Conservation (phyloP, 2,329 filamentous ascomycete species). For the Cordyceps javanica region DNA sequence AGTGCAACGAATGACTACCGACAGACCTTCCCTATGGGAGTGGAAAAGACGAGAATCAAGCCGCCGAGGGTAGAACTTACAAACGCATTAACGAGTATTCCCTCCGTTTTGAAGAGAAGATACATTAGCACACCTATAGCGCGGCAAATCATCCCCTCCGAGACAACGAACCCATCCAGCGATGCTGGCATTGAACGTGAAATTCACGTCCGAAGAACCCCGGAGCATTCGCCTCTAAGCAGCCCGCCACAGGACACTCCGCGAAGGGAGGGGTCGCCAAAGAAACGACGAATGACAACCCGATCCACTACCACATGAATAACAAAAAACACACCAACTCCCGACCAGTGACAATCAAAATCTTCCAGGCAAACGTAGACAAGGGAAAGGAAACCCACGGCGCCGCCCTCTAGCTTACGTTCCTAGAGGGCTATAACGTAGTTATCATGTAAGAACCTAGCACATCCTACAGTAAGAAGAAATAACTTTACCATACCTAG, state of each 20-base stretch:
- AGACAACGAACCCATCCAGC: not conserved
- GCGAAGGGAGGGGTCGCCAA: not conserved
- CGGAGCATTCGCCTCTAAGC: not conserved
- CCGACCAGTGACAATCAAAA: not conserved
- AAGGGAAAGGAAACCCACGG: not conserved
- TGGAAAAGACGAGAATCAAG: not conserved
- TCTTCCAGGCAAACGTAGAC: not conserved
- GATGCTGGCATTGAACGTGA: not conserved
- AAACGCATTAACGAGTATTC: not conserved
- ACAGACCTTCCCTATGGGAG: not conserved
- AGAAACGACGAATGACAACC: not conserved
- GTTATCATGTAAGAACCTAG: constrained; percentile 2
- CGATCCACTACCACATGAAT: not conserved
- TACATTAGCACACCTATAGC: not conserved
- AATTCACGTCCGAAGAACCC: not conserved
- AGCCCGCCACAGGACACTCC: not conserved
- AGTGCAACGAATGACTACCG: not conserved
- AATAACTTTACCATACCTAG: not conserved
- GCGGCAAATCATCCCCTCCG: not conserved
- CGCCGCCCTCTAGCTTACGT: not conserved
- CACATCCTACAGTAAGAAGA: not conserved
- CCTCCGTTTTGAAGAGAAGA: not conserved
- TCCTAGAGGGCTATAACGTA: constrained; percentile 2
- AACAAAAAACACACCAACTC: not conserved
- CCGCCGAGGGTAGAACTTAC: not conserved